Conservation (phyloP, 208 protist genomes). For the Wallacemonas sp. region DNA sequence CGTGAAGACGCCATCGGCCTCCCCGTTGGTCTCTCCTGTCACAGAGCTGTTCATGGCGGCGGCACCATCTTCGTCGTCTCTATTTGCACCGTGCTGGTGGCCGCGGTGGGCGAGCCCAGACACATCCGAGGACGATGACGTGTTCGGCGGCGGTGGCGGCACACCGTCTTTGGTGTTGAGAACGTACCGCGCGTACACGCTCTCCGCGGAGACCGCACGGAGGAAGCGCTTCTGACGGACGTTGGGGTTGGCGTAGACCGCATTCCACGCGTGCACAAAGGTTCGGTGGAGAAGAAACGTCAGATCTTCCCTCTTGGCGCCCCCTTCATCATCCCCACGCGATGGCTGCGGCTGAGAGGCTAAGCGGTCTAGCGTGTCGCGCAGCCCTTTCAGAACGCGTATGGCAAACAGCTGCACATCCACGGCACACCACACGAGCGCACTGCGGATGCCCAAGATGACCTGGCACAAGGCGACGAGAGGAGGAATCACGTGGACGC, state of each 20-base stretch:
- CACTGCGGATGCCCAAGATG: slow-evolving; percentile 20
- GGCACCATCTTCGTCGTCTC: background rate
- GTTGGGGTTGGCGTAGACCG: slow-evolving; percentile 50
- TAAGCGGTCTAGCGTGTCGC: slow-evolving; percentile 1
- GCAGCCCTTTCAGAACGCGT: slow-evolving; percentile 31
- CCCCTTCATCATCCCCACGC: background rate
- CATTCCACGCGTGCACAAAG: slow-evolving; percentile 67
- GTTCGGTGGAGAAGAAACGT: slow-evolving; percentile 48
- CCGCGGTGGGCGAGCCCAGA: too few species aligned
- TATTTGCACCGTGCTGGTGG: too few species aligned
- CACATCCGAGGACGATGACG: too few species aligned
- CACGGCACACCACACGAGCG: slow-evolving; percentile 52
- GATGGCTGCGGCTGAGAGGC: background rate
- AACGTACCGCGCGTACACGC: slow-evolving; percentile 29
- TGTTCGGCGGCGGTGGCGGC: background rate
- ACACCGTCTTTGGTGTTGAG: slow-evolving; percentile 15
- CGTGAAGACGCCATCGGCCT: background rate
- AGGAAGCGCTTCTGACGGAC: slow-evolving; percentile 49
- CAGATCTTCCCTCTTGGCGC: slow-evolving; percentile 15
- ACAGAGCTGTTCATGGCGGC: background rate
- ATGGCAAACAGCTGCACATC: slow-evolving; percentile 68
- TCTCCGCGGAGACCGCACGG: slow-evolving; percentile 15
- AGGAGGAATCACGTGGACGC: slow-evolving; percentile 43
- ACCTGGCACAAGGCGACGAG: slow-evolving; percentile 62
- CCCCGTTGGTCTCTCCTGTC: too few species aligned